phyloP scores from a whole-genome alignment of 1,284 basidiomycete genomes.

The Apiotrichum gamsii region DNA sequence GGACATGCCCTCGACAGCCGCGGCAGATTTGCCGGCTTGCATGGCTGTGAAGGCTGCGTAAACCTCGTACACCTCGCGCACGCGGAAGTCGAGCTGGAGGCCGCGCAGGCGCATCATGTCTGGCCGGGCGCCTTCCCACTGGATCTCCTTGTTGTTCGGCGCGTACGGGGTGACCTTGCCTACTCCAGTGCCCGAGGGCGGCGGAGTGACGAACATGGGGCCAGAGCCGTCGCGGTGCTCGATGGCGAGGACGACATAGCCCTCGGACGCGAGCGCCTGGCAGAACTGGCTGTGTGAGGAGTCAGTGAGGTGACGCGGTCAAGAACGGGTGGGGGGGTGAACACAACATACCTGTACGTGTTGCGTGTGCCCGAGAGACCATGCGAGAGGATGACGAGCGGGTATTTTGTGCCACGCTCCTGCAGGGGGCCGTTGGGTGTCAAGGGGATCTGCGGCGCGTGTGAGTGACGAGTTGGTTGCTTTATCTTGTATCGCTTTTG shows the following conservation, averaged over 20 bases:
- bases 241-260: constrained; percentile 66
- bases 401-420: constrained; percentile 49
- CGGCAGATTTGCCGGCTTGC: constrained; percentile 8
- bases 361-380: constrained; percentile 68
- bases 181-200: too few species aligned
- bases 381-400: constrained; percentile 72
- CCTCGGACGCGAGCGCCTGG: constrained; percentile 61
- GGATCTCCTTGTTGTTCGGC: not conserved
- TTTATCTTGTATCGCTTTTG: not conserved
- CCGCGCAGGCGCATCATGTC: constrained; percentile 50
- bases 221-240: constrained; percentile 75
- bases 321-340: not conserved
- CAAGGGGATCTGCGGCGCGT: not conserved
- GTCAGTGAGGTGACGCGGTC: constrained; percentile 2
- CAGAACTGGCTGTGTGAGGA: constrained; percentile 54
- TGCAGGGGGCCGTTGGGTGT: not conserved
- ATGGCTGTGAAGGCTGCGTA: constrained; percentile 43
- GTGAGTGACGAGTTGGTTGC: too few species aligned
- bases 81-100: constrained; percentile 62
- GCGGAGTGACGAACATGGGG: constrained; percentile 42
- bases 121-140: not conserved
- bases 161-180: too few species aligned
- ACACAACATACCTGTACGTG: constrained; percentile 56
- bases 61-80: constrained; percentile 59
- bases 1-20: constrained; percentile 7